These are phyloP conservation scores for Paramecium sexaurelia DNA, from an alignment of 73 alveolate genomes.

Conservation along the genomic window DNA sequence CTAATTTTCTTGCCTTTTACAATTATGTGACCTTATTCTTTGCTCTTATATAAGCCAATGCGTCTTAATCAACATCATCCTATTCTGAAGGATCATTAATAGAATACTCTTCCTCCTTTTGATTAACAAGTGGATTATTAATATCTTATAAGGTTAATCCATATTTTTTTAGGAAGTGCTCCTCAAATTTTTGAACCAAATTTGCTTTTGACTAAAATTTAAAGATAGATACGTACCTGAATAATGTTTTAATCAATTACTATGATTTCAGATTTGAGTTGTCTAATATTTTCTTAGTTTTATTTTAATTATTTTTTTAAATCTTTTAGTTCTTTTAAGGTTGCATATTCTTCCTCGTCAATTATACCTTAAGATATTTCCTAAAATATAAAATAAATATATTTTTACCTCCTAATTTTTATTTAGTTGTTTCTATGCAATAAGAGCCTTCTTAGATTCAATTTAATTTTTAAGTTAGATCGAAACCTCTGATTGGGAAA, in stretches of 20 bases:
- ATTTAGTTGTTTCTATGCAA: conserved; percentile 84
- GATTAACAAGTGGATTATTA: conserved; percentile 59
- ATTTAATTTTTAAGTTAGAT: conserved; percentile 69
- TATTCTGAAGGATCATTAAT: conserved; percentile 79
- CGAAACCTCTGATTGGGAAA: conserved; percentile 56
- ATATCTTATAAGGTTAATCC: conserved; percentile 69
- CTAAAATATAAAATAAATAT: neutral
- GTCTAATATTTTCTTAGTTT: conserved; percentile 85
- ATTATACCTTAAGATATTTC: conserved; percentile 80
- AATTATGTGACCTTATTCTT: conserved; percentile 77
- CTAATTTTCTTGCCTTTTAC: conserved; percentile 64
- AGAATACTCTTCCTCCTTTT: conserved; percentile 64
- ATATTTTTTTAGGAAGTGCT: conserved; percentile 80
- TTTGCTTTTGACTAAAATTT: conserved; percentile 62
- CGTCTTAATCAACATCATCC: conserved; percentile 95
- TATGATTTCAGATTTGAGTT: conserved; percentile 81
- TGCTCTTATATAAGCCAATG: conserved; percentile 94
- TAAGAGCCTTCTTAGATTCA: conserved; percentile 71
- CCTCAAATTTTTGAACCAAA: conserved; percentile 78
- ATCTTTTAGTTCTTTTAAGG: conserved; percentile 90
- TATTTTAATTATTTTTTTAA: conserved; percentile 86
- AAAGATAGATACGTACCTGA: neutral
- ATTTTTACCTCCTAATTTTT: conserved; percentile 80
- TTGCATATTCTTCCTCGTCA: conserved; percentile 96
- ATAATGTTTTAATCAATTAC: conserved; percentile 82